These are phyloP conservation scores for Cryptococcus sp. DNA, from an alignment of 1,284 basidiomycete genomes.

Conservation along the genomic window DNA sequence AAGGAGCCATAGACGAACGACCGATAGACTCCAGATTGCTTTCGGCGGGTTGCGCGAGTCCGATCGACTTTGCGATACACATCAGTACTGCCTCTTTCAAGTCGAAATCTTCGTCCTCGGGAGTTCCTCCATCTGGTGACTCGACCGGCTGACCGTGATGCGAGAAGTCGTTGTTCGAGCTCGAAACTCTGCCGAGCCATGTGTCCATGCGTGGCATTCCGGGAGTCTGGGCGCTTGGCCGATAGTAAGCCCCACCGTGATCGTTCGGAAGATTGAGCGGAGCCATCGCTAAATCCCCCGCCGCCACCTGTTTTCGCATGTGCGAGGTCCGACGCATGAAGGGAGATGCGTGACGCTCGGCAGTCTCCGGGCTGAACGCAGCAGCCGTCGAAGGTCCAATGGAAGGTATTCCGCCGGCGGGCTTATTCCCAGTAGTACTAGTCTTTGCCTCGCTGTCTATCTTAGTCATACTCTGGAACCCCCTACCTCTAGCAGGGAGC, in stretches of 20 bases:
- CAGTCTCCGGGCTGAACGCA: slow-evolving; percentile 33
- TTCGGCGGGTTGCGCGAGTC: slow-evolving; percentile 77
- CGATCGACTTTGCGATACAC: slow-evolving; percentile 96
- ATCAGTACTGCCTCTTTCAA: slow-evolving; percentile 93
- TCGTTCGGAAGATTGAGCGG: slow-evolving; percentile 28
- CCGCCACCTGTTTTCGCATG: slow-evolving; percentile 52
- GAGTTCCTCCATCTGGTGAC: slow-evolving; percentile 20
- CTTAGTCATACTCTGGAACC: slow-evolving; percentile 17
- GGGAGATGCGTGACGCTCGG: slow-evolving; percentile 22
- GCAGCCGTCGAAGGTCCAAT: slow-evolving; percentile 15
- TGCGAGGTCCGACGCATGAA: slow-evolving; percentile 38
- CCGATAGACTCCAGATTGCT: slow-evolving; percentile 19
- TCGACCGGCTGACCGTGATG: slow-evolving; percentile 24
- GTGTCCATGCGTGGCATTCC: slow-evolving; percentile 50
- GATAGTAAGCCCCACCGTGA: slow-evolving; percentile 43
- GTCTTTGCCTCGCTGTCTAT: slow-evolving; percentile 4
- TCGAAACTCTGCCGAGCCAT: slow-evolving; percentile 31
- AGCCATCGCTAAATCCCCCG: slow-evolving; percentile 60
- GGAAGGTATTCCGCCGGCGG: background rate
- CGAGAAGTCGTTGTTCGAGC: slow-evolving; percentile 17
- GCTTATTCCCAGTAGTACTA: background rate
- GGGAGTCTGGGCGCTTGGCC: slow-evolving; percentile 43
- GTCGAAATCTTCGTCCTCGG: slow-evolving; percentile 68
- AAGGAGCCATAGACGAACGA: slow-evolving; percentile 36
- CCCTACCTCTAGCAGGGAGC: slow-evolving; percentile 1